Base-by-base conservation (phyloP, 2,329 filamentous ascomycete genomes). In the Pseudogymnoascus pannorum region DNA sequence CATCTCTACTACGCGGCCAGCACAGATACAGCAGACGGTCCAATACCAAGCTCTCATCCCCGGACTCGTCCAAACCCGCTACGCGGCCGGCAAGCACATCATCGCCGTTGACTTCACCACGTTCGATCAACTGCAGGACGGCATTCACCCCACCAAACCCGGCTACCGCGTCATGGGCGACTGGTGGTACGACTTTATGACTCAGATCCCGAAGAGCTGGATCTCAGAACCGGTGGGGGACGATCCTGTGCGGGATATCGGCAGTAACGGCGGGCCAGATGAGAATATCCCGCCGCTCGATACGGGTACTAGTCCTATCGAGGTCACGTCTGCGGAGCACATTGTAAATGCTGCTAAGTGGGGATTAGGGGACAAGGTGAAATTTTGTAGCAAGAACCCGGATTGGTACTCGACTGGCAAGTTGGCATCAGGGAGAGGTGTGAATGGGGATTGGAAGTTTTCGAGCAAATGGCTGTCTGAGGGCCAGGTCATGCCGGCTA, bases 1-100 rank as follows among this genome's bases (percentile, higher is more conserved):
- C n/a, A 72, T 74, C n/a, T 11, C 16, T 16, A 40, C 36, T 4
- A 40, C 36, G 33, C 33, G 33, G 33, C 11, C 12, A 35, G 33
- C 33, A 35, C 42, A 51, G 5, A 11, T n/a, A 20, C 42, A 14
- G 18, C 42, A 26, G 20, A 51, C 42, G 1, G 14, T 11, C 12
- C 20, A 51, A 18, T 51, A 6, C n/a, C 42, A 51, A 26, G 24
- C 18, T 20, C 42, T 51, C 42, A 6, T 51, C n/a, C 42, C 42
- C 42, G 42, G 24, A 3, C 11, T 20, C n/a, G 42, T 26, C 4
- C 18, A 51, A 51, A 51, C 20, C 24, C 24, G 42, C n/a, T 4
- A n/a, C 5, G 42, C 18, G 11, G 4, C 9, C n/a, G 42, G n/a
- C 20, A 51, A 51, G 24, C 42, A 51, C 18, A n/a, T 51, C n/a